phyloP scores from a whole-genome alignment of 306 rosid genomes.

The Biancaea sappan region DNA sequence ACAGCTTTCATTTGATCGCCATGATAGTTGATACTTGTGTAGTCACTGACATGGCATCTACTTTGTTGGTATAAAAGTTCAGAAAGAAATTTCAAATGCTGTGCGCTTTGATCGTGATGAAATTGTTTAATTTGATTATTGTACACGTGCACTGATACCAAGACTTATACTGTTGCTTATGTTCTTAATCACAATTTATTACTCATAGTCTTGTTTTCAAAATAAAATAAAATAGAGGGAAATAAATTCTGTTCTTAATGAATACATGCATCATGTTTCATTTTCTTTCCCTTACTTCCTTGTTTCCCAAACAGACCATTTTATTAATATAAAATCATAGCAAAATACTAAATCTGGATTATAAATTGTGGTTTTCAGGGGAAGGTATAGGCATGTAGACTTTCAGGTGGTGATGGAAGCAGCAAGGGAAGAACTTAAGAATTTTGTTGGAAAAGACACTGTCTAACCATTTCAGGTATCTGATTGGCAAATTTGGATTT shows the following conservation, averaged over 20 bases:
- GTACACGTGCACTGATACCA: conserved; percentile 9
- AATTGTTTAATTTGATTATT: background rate
- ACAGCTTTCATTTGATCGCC: background rate
- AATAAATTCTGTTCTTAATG: background rate
- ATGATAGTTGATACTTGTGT: background rate
- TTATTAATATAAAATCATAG: background rate
- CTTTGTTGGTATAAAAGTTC: conserved; percentile 13
- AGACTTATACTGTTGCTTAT: background rate
- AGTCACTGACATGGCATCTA: background rate
- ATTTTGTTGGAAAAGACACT: conserved; percentile 54
- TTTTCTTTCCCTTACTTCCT: conserved; percentile 9
- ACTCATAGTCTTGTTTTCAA: conserved; percentile 26
- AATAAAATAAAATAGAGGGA: conserved; percentile 6
- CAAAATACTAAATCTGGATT: conserved; percentile 35
- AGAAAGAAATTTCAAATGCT: conserved; percentile 3
- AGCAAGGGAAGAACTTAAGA: conserved; percentile 73
- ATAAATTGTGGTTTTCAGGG: conserved; percentile 66
- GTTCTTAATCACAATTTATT: background rate
- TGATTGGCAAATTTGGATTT: conserved; percentile 10
- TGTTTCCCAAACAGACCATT: background rate
- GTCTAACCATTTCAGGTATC: conserved; percentile 36
- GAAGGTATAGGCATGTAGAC: conserved; percentile 70
- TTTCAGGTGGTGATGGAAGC: conserved; percentile 81
- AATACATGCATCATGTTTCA: background rate
- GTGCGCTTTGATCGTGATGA: conserved; percentile 3